Base-by-base conservation (phyloP, 225 moss, liverwort and hornwort genomes). In the Thuidium tamariscinum region DNA sequence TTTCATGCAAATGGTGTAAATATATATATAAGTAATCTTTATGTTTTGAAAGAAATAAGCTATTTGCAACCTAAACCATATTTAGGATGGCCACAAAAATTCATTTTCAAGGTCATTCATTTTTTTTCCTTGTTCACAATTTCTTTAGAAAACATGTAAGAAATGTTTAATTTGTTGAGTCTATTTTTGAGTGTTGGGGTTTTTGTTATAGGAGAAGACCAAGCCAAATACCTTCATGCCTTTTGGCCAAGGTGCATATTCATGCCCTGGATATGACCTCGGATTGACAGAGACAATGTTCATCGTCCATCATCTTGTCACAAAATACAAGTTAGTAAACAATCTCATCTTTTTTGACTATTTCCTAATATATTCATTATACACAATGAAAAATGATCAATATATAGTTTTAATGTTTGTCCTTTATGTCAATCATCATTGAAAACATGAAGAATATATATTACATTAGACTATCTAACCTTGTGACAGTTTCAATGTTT, bases 221-320 rank as follows among this genome's bases (percentile, higher is more conserved):
- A 69, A 84, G 26, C 7, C 81, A 37, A 84, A 73, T 54, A 10
- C 25, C 19, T 89, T 87, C 61, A 9, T 76, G 26, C 68, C 68
- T 54, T 89, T 89, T 8, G 89, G 89, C 11, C 55, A 87, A 18
- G 84, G 87, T 52, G 67, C 75, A 37, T 81, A 87, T 62, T 37
- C 69, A 13, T 89, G 89, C 54, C 87, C 69, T 22, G 81, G 76
- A 62, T 84, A 69, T 84, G 89, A 89, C 61, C 46, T 89, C 76
- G 89, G 81, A 60, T 8, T 87, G 0, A 69, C 69, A 9, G 81
- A 89, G 36, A 76, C 81, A 26, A 37, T 90, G 87, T 46, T 90
- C 37, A 11, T 84, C 5, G 36, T 90, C 54, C 89, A 90, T 81
- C 84, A 87, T 70, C 84, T 90, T 46, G 11, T 84, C 26, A 81